Percentiles rank a stretch among this genome's conserved stretches.
These are phyloP conservation scores for Penicillium manginii DNA, from an alignment of 495 filamentous ascomycete genomes.

Conservation along the genomic window DNA sequence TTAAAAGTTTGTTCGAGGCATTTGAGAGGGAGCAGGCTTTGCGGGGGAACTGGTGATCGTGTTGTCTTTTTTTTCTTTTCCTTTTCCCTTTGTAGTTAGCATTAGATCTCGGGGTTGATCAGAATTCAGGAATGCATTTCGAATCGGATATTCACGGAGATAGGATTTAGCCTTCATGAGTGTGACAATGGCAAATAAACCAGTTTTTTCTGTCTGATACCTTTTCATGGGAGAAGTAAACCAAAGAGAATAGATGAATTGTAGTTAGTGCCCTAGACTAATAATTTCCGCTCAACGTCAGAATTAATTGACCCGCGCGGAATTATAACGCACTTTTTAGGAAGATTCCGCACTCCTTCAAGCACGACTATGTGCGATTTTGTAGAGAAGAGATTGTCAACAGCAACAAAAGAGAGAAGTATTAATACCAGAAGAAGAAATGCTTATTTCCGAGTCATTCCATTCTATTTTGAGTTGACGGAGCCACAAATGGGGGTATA, in stretches of 20 bases:
- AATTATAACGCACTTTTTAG: not conserved
- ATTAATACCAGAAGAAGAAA: not conserved
- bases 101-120: not conserved
- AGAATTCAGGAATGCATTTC: too few relatives aligned
- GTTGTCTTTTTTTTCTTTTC: not conserved
- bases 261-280: not conserved
- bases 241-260: not conserved
- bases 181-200: too few relatives aligned
- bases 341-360: not conserved
- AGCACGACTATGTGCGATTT: not conserved
- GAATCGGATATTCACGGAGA: too few relatives aligned
- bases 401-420: not conserved
- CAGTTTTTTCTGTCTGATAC: too few relatives aligned
- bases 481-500: not conserved
- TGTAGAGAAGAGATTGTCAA: not conserved
- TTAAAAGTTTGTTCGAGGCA: conserved; percentile 84
- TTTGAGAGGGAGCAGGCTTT: conserved; percentile 79
- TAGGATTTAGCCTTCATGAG: too few relatives aligned
- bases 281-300: not conserved
- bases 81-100: not conserved
- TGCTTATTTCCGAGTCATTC: not conserved
- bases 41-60: conserved; percentile 28
- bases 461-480: not conserved
- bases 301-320: not conserved
- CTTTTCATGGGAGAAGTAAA: too few relatives aligned